phyloP scores from a whole-genome alignment of 2,329 filamentous ascomycete species.

The Apiospora hydei region DNA sequence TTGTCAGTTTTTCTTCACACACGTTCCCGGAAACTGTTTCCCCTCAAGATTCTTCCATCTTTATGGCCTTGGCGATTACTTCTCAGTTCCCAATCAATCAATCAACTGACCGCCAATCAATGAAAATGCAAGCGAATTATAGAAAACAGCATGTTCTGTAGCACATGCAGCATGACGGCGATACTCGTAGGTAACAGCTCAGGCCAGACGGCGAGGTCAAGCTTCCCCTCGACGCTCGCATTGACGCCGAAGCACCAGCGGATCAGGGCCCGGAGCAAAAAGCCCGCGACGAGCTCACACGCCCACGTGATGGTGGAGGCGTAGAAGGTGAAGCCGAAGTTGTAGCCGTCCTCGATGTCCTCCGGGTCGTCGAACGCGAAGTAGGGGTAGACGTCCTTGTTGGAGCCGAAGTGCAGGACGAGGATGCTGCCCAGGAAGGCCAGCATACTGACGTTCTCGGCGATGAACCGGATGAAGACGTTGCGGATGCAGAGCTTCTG shows the following conservation, averaged over 20 bases:
- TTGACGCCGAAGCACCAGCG: slow-evolving; percentile 65
- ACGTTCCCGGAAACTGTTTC: slow-evolving; percentile 10
- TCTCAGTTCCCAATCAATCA: not conserved
- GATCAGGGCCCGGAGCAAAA: slow-evolving; percentile 66
- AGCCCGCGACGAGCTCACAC: slow-evolving; percentile 69
- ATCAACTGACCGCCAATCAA: slow-evolving; percentile 24
- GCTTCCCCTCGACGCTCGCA: slow-evolving; percentile 69
- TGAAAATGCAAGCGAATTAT: slow-evolving; percentile 70
- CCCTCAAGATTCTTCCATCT: not conserved
- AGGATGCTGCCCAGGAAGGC: slow-evolving; percentile 70
- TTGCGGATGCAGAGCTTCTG: slow-evolving; percentile 72
- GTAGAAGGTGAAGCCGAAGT: slow-evolving; percentile 69
- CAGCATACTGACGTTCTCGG: slow-evolving; percentile 74
- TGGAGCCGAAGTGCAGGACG: slow-evolving; percentile 71
- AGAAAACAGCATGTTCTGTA: slow-evolving; percentile 77
- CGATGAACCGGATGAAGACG: slow-evolving; percentile 71
- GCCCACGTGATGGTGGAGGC: slow-evolving; percentile 71
- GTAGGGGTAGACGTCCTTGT: slow-evolving; percentile 74
- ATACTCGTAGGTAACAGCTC: slow-evolving; percentile 72
- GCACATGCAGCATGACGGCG: slow-evolving; percentile 70
- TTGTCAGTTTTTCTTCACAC: not conserved
- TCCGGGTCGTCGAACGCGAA: slow-evolving; percentile 66
- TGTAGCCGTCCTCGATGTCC: slow-evolving; percentile 54
- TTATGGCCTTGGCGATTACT: not conserved
- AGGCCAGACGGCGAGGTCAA: slow-evolving; percentile 71